Percentiles rank a stretch among this genome's conserved stretches.
phyloP scores from a whole-genome alignment of 2,329 filamentous ascomycete genomes.

The Dactylellina cionopaga region DNA sequence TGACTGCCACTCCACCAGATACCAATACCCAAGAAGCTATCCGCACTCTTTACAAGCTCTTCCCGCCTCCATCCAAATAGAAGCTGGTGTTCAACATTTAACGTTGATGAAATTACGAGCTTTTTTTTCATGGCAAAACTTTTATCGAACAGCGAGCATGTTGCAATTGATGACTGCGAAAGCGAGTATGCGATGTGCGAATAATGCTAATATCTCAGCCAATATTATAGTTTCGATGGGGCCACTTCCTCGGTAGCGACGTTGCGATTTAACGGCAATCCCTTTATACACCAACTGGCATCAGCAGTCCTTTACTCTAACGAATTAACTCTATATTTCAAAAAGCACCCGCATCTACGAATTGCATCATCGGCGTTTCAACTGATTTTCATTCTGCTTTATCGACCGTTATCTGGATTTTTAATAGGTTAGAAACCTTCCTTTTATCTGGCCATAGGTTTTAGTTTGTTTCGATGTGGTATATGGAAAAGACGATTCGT shows the following conservation, averaged over 20 bases:
- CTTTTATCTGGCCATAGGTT: background rate
- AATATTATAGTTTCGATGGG: constrained; percentile 25
- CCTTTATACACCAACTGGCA: constrained; percentile 1
- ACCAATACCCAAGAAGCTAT: constrained; percentile 22
- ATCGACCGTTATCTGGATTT: background rate
- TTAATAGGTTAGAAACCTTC: background rate
- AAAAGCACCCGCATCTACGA: constrained; percentile 38
- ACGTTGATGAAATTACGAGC: background rate
- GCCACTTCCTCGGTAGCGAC: constrained; percentile 28
- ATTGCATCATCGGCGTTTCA: constrained; percentile 45
- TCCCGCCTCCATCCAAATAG: constrained; percentile 18
- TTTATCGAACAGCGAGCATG: background rate
- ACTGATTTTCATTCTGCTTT: constrained; percentile 8
- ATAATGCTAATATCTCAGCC: constrained; percentile 17
- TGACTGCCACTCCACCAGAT: constrained; percentile 6
- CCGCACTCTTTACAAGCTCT: constrained; percentile 7
- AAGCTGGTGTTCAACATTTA: background rate
- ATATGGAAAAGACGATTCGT: background rate
- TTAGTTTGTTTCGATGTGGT: background rate
- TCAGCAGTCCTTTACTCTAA: background rate
- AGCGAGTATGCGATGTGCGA: too few relatives aligned
- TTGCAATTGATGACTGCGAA: too few relatives aligned
- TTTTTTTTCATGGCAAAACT: background rate
- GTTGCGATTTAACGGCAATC: constrained; percentile 5
- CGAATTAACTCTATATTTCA: constrained; percentile 12